Percentiles rank a stretch among this genome's conserved stretches.
Conservation (phyloP, 169 alveolate species). For the Plasmodium chabaudi region DNA sequence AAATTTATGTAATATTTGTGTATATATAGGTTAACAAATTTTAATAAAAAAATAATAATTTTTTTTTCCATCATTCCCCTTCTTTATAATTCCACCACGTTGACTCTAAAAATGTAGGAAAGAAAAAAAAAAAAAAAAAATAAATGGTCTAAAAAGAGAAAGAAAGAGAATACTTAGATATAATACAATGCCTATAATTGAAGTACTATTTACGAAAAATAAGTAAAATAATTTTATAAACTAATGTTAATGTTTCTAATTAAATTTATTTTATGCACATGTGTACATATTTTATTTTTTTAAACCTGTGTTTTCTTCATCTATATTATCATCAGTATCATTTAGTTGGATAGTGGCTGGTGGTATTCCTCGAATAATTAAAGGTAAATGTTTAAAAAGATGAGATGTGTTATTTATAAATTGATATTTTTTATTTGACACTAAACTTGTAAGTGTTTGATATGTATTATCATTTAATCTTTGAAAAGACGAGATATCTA, state of each 20-base stretch:
- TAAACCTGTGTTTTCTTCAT: conserved; percentile 33
- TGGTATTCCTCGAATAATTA: conserved; percentile 53
- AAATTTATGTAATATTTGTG: too few species aligned
- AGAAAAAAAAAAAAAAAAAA: conserved; percentile 1
- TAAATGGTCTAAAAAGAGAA: not conserved
- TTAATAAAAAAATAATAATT: too few species aligned
- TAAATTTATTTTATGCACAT: too few species aligned
- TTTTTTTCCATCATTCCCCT: too few species aligned
- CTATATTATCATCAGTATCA: conserved; percentile 64
- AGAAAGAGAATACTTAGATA: not conserved
- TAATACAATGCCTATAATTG: not conserved
- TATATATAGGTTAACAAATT: too few species aligned
- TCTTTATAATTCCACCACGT: conserved; percentile 65
- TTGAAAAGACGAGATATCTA: conserved; percentile 39
- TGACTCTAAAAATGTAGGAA: conserved; percentile 24
- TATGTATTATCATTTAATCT: conserved; percentile 19
- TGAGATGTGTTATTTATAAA: conserved; percentile 18
- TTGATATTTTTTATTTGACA: conserved; percentile 16
- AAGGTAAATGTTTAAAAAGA: conserved; percentile 36
- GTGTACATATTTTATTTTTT: too few species aligned
- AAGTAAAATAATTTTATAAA: too few species aligned
- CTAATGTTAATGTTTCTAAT: too few species aligned
- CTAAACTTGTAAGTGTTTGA: conserved; percentile 23
- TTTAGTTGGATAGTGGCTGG: conserved; percentile 24
- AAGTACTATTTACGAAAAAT: too few species aligned